Evolutionary conservation across 2,329 filamentous ascomycete genomes (phyloP).

Genomic region (Epicoccum sorghinum): DNA sequence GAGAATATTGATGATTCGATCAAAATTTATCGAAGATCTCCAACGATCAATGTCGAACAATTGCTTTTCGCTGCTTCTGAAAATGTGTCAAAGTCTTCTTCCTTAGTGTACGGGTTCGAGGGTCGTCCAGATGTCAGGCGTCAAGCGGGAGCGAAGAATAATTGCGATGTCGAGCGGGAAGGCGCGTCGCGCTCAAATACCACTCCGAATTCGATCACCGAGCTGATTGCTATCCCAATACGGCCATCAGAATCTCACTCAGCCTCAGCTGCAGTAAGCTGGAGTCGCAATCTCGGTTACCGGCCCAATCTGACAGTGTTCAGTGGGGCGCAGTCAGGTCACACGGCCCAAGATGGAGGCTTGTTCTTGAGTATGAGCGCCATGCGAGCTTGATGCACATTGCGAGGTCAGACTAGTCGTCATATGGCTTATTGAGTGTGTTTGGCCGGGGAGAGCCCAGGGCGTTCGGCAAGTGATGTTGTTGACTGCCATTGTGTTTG

Average conservation of each 20-base stretch:
- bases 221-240: constrained; percentile 8
- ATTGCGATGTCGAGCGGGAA: neutral
- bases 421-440: too few species aligned
- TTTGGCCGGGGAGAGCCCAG: too few species aligned
- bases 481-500: too few species aligned
- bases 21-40: neutral
- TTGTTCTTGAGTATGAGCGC: too few species aligned
- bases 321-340: constrained; percentile 13
- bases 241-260: constrained; percentile 8
- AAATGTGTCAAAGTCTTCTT: constrained; percentile 1
- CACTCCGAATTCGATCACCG: neutral
- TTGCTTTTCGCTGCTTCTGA: neutral
- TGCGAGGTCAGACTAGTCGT: too few species aligned
- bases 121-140: neutral
- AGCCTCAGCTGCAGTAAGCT: constrained; percentile 10
- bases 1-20: neutral
- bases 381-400: too few species aligned
- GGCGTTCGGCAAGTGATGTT: too few species aligned
- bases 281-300: constrained; percentile 11
- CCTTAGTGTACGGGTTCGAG: constrained; percentile 4
- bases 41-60: neutral
- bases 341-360: too few species aligned
- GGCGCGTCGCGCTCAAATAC: neutral
- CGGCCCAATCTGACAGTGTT: constrained; percentile 5
- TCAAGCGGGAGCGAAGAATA: neutral